These are phyloP conservation scores for Arabidopsis hybrid DNA, from an alignment of 441 rosid species.

Conservation along the genomic window DNA sequence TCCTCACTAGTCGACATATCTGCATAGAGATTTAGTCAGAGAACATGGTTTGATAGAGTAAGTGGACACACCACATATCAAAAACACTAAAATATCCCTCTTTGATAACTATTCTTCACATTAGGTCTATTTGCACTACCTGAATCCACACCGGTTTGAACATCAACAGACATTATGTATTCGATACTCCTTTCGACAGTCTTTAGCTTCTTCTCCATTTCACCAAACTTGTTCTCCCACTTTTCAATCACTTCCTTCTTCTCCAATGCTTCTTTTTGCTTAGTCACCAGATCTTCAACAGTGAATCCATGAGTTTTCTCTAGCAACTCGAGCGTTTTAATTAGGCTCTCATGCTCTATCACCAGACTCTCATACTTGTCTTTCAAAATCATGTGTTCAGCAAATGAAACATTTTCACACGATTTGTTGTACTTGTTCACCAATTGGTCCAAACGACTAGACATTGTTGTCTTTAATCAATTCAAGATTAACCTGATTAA, in stretches of 20 bases:
- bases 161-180: background rate
- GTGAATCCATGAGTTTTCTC: background rate
- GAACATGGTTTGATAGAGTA: background rate
- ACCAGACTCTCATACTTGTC: background rate
- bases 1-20: conserved; percentile 16
- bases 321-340: background rate
- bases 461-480: background rate
- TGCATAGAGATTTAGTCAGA: background rate
- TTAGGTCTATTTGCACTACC: background rate
- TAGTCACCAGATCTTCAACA: background rate
- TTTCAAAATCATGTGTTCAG: conserved; percentile 7
- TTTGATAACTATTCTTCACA: background rate
- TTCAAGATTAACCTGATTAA: background rate
- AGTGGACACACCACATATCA: background rate
- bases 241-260: background rate
- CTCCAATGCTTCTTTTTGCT: background rate
- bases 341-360: conserved; percentile 3
- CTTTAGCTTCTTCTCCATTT: background rate
- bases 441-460: background rate
- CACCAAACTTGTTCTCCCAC: conserved; percentile 14
- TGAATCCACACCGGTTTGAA: background rate
- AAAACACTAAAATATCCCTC: background rate
- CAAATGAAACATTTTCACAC: background rate
- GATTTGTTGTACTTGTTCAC: background rate
- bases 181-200: background rate